These are phyloP conservation scores for Brassica nigra DNA, from an alignment of 345 rosid species.

Conservation along the genomic window DNA sequence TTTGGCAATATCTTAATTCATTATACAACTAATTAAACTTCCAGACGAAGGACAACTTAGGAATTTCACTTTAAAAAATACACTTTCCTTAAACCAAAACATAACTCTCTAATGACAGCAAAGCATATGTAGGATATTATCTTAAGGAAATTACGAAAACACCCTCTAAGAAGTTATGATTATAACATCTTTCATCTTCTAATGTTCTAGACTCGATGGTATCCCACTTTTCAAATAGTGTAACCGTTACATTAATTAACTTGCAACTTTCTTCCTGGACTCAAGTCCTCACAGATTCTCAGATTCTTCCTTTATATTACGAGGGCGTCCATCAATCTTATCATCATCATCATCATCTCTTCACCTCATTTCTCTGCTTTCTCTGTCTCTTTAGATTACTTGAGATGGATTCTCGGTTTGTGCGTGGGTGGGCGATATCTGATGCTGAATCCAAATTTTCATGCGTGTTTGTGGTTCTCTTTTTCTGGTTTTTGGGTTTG, in stretches of 20 bases:
- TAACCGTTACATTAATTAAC: slow-evolving; percentile 5
- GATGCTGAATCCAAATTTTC: slow-evolving; percentile 52
- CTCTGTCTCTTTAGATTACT: slow-evolving; percentile 29
- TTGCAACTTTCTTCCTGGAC: slow-evolving; percentile 13
- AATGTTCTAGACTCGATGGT: slow-evolving; percentile 6
- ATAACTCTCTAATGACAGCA: background rate
- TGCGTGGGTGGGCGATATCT: background rate
- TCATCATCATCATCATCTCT: background rate
- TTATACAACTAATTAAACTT: background rate
- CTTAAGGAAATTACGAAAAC: background rate
- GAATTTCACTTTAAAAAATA: background rate
- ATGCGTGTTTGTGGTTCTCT: slow-evolving; percentile 52
- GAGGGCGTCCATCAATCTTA: slow-evolving; percentile 14
- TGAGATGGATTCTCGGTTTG: slow-evolving; percentile 39
- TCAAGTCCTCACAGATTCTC: slow-evolving; percentile 4
- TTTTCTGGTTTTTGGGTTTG: slow-evolving; percentile 74
- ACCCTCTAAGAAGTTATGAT: background rate
- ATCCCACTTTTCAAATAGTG: background rate
- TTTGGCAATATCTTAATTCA: background rate
- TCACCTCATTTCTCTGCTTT: background rate
- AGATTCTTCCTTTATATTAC: slow-evolving; percentile 1
- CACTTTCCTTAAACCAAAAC: background rate
- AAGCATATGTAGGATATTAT: background rate
- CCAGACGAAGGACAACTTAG: background rate
- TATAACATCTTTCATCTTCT: background rate